phyloP scores from a whole-genome alignment of 176 grass and related monocot genomes.

The Phoenix roebelenii region DNA sequence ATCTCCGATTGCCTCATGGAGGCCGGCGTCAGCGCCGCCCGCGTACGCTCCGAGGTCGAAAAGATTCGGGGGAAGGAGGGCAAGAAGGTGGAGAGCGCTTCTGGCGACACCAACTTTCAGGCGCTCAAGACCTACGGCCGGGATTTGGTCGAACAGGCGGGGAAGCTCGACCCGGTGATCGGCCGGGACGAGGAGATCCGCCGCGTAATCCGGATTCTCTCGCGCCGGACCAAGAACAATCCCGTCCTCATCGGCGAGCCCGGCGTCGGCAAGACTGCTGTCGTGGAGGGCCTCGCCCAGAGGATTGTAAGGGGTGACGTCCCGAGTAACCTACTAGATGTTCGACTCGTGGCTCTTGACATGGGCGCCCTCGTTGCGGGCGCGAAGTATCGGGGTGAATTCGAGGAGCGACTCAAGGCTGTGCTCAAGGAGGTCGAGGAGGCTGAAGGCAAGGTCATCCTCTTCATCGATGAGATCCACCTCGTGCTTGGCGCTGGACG shows the following conservation, averaged over 20 bases:
- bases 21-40: background rate
- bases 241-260: constrained; percentile 75
- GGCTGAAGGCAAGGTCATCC: constrained; percentile 58
- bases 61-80: constrained; percentile 6
- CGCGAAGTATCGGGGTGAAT: constrained; percentile 76
- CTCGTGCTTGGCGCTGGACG: constrained; percentile 69
- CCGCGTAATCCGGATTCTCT: constrained; percentile 59
- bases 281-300: constrained; percentile 73
- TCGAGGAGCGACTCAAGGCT: constrained; percentile 69
- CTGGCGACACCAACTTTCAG: constrained; percentile 8
- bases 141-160: constrained; percentile 56
- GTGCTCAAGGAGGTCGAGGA: constrained; percentile 81
- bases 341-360: constrained; percentile 63
- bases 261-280: constrained; percentile 67
- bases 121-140: constrained; percentile 42
- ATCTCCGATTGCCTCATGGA: constrained; percentile 6
- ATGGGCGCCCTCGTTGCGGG: constrained; percentile 80
- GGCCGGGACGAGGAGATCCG: constrained; percentile 71
- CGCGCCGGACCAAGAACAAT: constrained; percentile 76
- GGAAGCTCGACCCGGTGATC: constrained; percentile 65
- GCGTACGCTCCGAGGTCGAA: constrained; percentile 7
- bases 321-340: constrained; percentile 67
- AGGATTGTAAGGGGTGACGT: constrained; percentile 64
- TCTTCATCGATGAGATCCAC: constrained; percentile 92
- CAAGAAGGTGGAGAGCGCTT: constrained; percentile 4